Conservation (phyloP, 1,139 yeast genomes). For the Candida sanyaensis region DNA sequence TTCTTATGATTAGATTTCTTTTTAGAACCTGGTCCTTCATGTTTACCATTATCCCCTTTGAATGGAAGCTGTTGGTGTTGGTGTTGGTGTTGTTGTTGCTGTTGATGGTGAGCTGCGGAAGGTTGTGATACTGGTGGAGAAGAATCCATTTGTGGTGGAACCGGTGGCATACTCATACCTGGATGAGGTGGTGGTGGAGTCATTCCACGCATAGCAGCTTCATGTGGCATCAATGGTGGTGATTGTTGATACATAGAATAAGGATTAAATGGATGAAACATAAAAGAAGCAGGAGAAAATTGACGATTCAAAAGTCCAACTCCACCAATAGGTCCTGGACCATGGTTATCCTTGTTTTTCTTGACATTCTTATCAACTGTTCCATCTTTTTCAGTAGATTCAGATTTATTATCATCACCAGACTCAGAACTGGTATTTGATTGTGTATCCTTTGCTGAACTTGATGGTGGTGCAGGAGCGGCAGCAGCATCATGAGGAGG, state of each 20-base stretch:
- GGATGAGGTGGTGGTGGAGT: constrained; percentile 10
- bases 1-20: constrained; percentile 6
- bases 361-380: constrained; percentile 5
- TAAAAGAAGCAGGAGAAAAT: constrained; percentile 33
- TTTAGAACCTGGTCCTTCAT: constrained; percentile 1
- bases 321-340: constrained; percentile 29
- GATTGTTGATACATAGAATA: constrained; percentile 44
- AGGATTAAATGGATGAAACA: constrained; percentile 54
- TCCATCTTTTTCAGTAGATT: not conserved
- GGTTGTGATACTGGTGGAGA: not conserved
- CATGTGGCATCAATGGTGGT: constrained; percentile 25
- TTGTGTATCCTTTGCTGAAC: not conserved
- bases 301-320: constrained; percentile 44
- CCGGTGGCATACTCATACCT: constrained; percentile 1
- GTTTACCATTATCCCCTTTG: constrained; percentile 1
- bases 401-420: constrained; percentile 3
- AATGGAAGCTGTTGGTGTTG: too few relatives aligned
- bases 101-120: not conserved
- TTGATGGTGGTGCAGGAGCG: constrained; percentile 1
- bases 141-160: not conserved
- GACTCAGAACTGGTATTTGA: constrained; percentile 10
- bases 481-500: constrained; percentile 7
- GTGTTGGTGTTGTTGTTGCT: not conserved
- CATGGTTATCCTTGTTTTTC: not conserved
- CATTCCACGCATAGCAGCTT: constrained; percentile 7